Evolutionary conservation across 345 rosid species (phyloP), one percentile per base, ranked within the genome.

Genomic region (Angophora floribunda): DNA sequence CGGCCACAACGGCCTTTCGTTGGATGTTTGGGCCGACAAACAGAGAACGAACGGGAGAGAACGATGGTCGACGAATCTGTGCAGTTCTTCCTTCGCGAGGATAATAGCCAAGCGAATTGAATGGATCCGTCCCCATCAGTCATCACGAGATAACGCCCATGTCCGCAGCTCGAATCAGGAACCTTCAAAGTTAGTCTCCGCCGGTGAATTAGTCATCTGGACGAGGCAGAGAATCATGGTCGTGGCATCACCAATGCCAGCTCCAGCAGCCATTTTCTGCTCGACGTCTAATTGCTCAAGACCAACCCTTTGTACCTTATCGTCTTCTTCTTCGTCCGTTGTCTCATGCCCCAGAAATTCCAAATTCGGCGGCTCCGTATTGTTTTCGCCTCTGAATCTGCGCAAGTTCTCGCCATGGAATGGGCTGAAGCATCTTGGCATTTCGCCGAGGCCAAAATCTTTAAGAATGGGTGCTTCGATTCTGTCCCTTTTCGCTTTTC

Each of bases 371-470:
- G 90, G 89, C 75, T 89, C 94, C 78, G 52, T 88, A 70, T 87
- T 90, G 89, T 87, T 91, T 80, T 90, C 94, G 88, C 92, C 88
- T 6, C 51, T 89, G 95, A 93, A 94, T 87, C 90, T 91, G 16
- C 65, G 87, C 86, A 87, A 86, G 87, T 94, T 93, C 80, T 94
- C 97, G 75, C 93, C 91, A 13, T 93, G 97, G 96, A 93, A 57
- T 92, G 98, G 99, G 86, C 85, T 96, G 86, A 97, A 94, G 95
- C 97, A 92, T 90, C 88, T 95, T 93, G 94, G 96, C 87, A 89
- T 94, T 88, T 93, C 99, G 65, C 63, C 93, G 86, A 75, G 92
- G 1, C 93, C 94, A 30, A 96, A 88, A 82, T 91, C 93, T 88
- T 80, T 91, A 19, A 89, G 82, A 84, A 90, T 89, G 91, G 97